phyloP scores from a whole-genome alignment of 1,139 yeast species.

The Williopsis jadinii region DNA sequence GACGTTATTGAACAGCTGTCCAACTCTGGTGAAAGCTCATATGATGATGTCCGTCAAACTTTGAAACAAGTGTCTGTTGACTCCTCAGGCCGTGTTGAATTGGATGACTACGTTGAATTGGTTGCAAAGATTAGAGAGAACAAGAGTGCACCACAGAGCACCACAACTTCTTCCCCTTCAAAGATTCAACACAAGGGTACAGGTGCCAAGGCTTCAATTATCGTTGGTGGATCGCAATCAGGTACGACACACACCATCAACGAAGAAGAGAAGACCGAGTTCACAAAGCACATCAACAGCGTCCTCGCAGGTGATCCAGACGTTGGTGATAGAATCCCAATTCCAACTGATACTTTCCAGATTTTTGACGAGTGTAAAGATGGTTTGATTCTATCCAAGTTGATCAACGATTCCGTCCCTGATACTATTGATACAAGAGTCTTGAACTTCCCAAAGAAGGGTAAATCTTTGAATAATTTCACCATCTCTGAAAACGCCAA shows the following conservation, averaged over 20 bases:
- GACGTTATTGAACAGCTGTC: slow-evolving; percentile 81
- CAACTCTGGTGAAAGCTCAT: slow-evolving; percentile 69
- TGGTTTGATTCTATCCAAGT: slow-evolving; percentile 85
- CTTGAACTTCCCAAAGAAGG: slow-evolving; percentile 75
- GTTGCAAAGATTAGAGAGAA: slow-evolving; percentile 59
- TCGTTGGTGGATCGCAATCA: slow-evolving; percentile 74
- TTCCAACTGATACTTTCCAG: slow-evolving; percentile 92
- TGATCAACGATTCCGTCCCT: slow-evolving; percentile 95
- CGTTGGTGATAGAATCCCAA: slow-evolving; percentile 79
- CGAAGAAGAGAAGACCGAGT: slow-evolving; percentile 94
- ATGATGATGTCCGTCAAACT: slow-evolving; percentile 92
- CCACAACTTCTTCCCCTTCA: slow-evolving; percentile 16
- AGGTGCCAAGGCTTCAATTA: slow-evolving; percentile 55
- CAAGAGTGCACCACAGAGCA: slow-evolving; percentile 25
- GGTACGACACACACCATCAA: slow-evolving; percentile 97
- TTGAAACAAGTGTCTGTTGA: slow-evolving; percentile 87
- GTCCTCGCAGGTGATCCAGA: slow-evolving; percentile 88
- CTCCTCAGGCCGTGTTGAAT: slow-evolving; percentile 93
- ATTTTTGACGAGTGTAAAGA: slow-evolving; percentile 95
- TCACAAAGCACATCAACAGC: slow-evolving; percentile 90
- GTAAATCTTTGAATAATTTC: slow-evolving; percentile 83
- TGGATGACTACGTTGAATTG: slow-evolving; percentile 91
- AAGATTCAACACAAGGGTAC: slow-evolving; percentile 44
- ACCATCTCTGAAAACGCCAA: slow-evolving; percentile 96
- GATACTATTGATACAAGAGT: slow-evolving; percentile 98